These are phyloP conservation scores for Diaporthe sp. DNA, from an alignment of 2,329 filamentous ascomycete species.

Conservation along the genomic window DNA sequence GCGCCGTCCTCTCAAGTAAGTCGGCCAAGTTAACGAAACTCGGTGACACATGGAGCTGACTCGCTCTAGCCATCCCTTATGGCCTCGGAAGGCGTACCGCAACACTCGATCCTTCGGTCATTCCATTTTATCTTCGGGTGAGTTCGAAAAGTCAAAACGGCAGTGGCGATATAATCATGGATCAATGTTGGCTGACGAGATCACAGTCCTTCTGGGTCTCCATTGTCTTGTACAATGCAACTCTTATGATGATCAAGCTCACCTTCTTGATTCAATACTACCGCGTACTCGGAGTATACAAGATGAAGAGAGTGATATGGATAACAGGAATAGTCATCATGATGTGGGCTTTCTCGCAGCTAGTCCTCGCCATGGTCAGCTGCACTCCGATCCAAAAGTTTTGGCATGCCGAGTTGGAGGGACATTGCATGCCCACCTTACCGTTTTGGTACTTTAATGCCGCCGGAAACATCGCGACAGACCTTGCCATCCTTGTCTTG, in stretches of 20 bases:
- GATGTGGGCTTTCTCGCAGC: constrained; percentile 49
- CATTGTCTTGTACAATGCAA: constrained; percentile 50
- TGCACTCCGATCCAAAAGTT: constrained; percentile 49
- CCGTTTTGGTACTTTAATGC: constrained; percentile 50
- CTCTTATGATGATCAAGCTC: constrained; percentile 48
- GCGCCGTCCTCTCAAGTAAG: constrained; percentile 33
- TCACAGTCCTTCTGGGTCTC: constrained; percentile 50
- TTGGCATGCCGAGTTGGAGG: constrained; percentile 43
- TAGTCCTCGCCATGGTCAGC: constrained; percentile 48
- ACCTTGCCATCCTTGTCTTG: constrained; percentile 49
- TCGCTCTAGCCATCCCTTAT: constrained; percentile 24
- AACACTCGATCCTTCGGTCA: constrained; percentile 4
- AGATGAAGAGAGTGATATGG: constrained; percentile 45
- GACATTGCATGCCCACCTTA: constrained; percentile 47
- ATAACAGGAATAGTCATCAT: constrained; percentile 45
- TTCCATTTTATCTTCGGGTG: constrained; percentile 16
- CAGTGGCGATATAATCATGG: not conserved
- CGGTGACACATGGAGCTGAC: constrained; percentile 11
- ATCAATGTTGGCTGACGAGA: not conserved
- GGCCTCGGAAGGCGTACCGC: constrained; percentile 31
- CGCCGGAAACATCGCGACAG: constrained; percentile 50
- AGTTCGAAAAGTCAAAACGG: not conserved
- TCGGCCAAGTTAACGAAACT: constrained; percentile 21
- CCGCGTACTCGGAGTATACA: constrained; percentile 47
- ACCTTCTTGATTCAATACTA: constrained; percentile 52